Base-by-base conservation (phyloP, 2,329 filamentous ascomycete genomes). In the Fusarium xyrophilum region DNA sequence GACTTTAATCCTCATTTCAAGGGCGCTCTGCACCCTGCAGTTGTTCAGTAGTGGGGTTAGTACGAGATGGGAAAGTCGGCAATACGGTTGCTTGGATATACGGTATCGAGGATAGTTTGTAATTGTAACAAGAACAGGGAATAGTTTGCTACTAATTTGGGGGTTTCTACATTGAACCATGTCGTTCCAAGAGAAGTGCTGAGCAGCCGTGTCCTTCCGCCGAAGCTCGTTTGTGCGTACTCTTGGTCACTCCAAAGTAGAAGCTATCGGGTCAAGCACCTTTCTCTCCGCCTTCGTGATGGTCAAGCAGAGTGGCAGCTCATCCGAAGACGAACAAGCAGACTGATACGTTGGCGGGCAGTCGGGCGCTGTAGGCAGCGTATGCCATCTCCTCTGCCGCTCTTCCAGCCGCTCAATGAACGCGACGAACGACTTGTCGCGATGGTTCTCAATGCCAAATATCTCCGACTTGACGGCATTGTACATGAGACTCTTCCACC, bases 1-100 rank as follows among this genome's bases (percentile, higher is more conserved):
- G 63, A 70, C 39, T 65, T 68, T 30, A 68, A 68, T 30, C 60
- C 60, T 47, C 19, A 54, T 32, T 67, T 65, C 47, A 65, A 65
- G 10, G 40, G 27, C 8, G 40, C 39, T 36, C 28, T 32, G 27
- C n/a, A 33, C 2, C 28, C 51, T 25, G 28, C 21, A 3, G 13
- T 46, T 46, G 38, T 53, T 46, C 28, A 53, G 51, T 46, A 53
- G 38, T 23, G 17, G 17, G 9, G 38, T 10, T 32, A 13, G 50
- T 17, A 35, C 2, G 17, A 4, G 48, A 28, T 23, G 33, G 23
- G 19, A 15, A 23, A 3, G 10, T 27, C 30, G 25, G 6, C n/a
- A 7, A 25, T n/a, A n/a, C n/a, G 14, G n/a, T 40, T 21, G 33
- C 14, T 40, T 28, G 25, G 19, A n/a, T 38, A 25, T 21, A 23